A percentile compares a stretch with the other conserved stretches of the same genome.
Evolutionary conservation across 2,329 filamentous ascomycete genomes (phyloP).

Genomic region (Nemania diffusa): DNA sequence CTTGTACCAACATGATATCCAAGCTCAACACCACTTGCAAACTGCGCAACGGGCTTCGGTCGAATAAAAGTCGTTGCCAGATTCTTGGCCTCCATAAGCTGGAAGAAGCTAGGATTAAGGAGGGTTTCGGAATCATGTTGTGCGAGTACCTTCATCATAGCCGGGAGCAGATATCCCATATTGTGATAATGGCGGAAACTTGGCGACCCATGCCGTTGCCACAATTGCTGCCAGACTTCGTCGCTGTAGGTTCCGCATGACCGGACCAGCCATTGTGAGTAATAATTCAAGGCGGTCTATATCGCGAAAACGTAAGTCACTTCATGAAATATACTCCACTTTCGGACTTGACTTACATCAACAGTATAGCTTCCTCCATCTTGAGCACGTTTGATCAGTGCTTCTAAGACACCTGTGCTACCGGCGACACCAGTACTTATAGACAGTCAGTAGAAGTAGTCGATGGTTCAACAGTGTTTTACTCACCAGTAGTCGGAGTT

Average conservation of each 20-base stretch:
- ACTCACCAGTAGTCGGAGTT: constrained; percentile 43
- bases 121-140: constrained; percentile 53
- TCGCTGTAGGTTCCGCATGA: constrained; percentile 53
- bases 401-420: constrained; percentile 54
- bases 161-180: constrained; percentile 56
- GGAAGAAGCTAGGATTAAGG: constrained; percentile 61
- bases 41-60: constrained; percentile 58
- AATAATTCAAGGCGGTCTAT: constrained; percentile 53
- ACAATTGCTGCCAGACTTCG: constrained; percentile 30
- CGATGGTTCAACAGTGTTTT: background rate
- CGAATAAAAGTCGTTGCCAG: constrained; percentile 52
- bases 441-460: constrained; percentile 1
- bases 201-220: constrained; percentile 54
- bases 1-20: constrained; percentile 61
- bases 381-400: constrained; percentile 52
- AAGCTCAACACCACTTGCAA: constrained; percentile 52
- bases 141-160: constrained; percentile 54
- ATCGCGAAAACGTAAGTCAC: background rate
- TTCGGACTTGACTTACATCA: constrained; percentile 51
- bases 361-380: constrained; percentile 54
- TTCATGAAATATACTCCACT: background rate
- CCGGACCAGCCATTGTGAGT: constrained; percentile 55
- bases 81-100: constrained; percentile 40
- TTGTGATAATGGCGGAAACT: constrained; percentile 63
- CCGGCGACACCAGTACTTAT: constrained; percentile 56